Evolutionary conservation across 2,329 filamentous ascomycete species (phyloP).

Genomic region (Fusarium brevicatenulatum): DNA sequence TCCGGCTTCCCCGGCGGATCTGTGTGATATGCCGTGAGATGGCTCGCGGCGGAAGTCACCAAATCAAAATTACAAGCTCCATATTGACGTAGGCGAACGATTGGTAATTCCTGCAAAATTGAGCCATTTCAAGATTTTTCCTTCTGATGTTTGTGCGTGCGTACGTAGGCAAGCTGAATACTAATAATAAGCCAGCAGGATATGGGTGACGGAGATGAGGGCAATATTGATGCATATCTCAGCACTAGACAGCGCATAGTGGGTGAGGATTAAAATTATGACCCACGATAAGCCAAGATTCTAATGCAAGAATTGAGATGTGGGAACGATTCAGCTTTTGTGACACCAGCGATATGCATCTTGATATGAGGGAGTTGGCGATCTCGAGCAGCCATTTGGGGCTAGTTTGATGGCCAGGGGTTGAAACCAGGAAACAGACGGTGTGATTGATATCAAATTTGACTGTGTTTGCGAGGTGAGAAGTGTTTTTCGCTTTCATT

Average conservation of each 20-base stretch:
- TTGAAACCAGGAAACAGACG: conserved; percentile 18
- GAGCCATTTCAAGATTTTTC: conserved; percentile 1
- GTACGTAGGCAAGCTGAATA: conserved; percentile 6
- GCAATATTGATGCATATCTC: conserved; percentile 22
- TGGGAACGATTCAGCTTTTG: conserved; percentile 20
- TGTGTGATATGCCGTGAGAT: conserved; percentile 14
- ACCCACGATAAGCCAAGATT: conserved; percentile 20
- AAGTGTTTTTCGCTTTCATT: conserved; percentile 18
- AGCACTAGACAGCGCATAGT: conserved; percentile 20
- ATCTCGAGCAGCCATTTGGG: conserved; percentile 27
- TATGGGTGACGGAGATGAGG: not conserved
- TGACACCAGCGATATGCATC: conserved; percentile 18
- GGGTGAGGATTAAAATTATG: conserved; percentile 20
- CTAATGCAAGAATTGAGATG: conserved; percentile 19
- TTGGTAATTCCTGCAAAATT: conserved; percentile 31
- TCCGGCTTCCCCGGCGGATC: conserved; percentile 34
- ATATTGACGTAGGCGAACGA: conserved; percentile 24
- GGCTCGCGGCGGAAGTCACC: conserved; percentile 11
- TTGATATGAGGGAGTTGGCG: conserved; percentile 35
- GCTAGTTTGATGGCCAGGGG: conserved; percentile 12
- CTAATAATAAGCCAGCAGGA: conserved; percentile 8
- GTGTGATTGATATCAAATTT: conserved; percentile 13
- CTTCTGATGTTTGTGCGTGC: conserved; percentile 4
- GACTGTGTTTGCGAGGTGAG: conserved; percentile 26
- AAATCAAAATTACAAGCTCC: conserved; percentile 23